Conservation (phyloP, 257 asterid species). For the Scutellaria minor region DNA sequence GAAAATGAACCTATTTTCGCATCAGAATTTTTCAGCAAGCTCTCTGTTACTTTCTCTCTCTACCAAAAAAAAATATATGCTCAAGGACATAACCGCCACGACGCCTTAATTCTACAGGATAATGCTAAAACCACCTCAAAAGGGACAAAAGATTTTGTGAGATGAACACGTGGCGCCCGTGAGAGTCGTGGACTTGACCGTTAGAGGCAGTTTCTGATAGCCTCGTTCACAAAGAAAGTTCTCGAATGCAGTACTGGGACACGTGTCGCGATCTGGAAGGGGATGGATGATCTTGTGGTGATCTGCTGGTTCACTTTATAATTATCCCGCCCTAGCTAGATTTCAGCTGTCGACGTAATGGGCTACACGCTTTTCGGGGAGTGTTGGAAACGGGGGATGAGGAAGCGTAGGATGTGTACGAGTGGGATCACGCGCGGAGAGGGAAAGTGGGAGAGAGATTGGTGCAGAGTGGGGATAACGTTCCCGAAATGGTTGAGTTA, state of each 20-base stretch:
- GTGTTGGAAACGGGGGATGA: neutral
- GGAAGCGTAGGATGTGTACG: neutral
- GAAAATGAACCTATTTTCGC: neutral
- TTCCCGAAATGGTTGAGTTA: conserved; percentile 47
- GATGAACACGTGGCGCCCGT: conserved; percentile 44
- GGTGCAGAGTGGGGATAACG: conserved; percentile 53
- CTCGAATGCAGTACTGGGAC: conserved; percentile 28
- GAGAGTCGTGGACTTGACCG: conserved; percentile 47
- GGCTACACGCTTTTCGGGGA: neutral
- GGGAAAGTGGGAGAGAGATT: neutral
- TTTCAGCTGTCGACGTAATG: neutral
- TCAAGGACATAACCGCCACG: conserved; percentile 49
- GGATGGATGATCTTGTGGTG: conserved; percentile 36
- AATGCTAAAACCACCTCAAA: conserved; percentile 43
- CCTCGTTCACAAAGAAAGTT: conserved; percentile 37
- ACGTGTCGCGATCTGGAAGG: conserved; percentile 46
- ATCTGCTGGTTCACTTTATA: conserved; percentile 30
- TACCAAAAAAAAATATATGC: conserved; percentile 42
- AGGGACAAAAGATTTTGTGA: conserved; percentile 22
- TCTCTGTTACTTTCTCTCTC: conserved; percentile 39
- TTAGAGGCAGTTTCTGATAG: conserved; percentile 38
- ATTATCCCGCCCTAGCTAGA: conserved; percentile 24
- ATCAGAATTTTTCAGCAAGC: conserved; percentile 32
- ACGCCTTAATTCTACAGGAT: conserved; percentile 37
- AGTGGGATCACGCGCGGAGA: neutral